Evolutionary conservation across 805 yeast species (phyloP).

Genomic region (Wickerhamomyces canadensis): DNA sequence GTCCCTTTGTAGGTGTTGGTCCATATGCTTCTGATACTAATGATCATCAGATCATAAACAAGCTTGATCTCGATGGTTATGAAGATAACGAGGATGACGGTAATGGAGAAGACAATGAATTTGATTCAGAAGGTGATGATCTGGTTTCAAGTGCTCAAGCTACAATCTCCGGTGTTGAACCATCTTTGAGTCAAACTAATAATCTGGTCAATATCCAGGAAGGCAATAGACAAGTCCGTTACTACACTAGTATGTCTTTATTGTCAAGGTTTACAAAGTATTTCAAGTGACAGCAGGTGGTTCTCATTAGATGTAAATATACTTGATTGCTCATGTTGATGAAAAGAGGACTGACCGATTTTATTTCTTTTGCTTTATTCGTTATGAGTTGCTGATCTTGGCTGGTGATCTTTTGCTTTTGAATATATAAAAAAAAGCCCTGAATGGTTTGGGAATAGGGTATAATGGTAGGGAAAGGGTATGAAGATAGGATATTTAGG

Average conservation of each 20-base stretch:
- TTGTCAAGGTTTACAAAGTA: slow-evolving; percentile 20
- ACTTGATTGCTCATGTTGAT: no score
- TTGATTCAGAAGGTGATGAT: slow-evolving; percentile 11
- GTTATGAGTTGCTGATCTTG: no score
- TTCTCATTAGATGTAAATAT: background rate
- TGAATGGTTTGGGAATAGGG: no score
- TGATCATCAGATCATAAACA: background rate
- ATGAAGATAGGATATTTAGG: no score
- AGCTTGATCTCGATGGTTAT: slow-evolving; percentile 4
- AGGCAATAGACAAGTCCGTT: slow-evolving; percentile 17
- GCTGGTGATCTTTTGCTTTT: no score
- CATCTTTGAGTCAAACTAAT: background rate
- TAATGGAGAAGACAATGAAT: slow-evolving; percentile 1
- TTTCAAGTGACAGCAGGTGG: slow-evolving; percentile 13
- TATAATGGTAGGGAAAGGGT: no score
- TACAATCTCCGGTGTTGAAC: slow-evolving; percentile 13
- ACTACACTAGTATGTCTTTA: slow-evolving; percentile 21
- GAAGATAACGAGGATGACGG: slow-evolving; percentile 6
- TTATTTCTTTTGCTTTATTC: no score
- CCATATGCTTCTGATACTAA: slow-evolving; percentile 1
- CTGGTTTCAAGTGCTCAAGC: slow-evolving; percentile 17
- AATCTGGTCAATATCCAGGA: slow-evolving; percentile 13
- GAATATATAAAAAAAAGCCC: no score
- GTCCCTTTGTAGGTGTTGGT: slow-evolving; percentile 5
- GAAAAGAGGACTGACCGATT: no score